A percentile compares a stretch with the other conserved stretches of the same genome.
phyloP scores from a whole-genome alignment of 495 filamentous ascomycete genomes.

The Hyaloscypha hepaticicola region DNA sequence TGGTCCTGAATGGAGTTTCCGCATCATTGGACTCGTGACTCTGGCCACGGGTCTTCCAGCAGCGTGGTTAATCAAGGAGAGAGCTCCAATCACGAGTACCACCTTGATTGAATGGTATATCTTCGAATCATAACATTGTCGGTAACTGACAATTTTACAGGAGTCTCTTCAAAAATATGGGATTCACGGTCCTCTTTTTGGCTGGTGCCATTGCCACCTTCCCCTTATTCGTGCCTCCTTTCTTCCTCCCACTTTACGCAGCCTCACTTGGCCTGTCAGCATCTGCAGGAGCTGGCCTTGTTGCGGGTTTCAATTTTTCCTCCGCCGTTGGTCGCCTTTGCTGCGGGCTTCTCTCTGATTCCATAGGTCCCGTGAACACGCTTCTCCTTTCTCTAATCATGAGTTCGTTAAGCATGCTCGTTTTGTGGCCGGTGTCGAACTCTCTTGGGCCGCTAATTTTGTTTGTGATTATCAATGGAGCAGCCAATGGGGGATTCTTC shows the following conservation, averaged over 20 bases:
- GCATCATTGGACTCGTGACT: conserved; percentile 58
- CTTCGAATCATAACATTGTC: background rate
- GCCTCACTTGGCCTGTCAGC: conserved; percentile 57
- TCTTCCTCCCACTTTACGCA: conserved; percentile 50
- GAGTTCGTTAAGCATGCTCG: conserved; percentile 59
- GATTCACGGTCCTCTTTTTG: conserved; percentile 52
- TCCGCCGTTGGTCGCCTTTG: conserved; percentile 60
- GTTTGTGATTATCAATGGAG: conserved; percentile 66
- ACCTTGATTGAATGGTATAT: conserved; percentile 51
- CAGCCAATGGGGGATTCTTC: conserved; percentile 71
- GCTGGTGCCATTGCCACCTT: conserved; percentile 59
- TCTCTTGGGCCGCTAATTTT: conserved; percentile 65
- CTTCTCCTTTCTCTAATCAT: conserved; percentile 37
- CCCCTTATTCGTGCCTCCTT: conserved; percentile 59
- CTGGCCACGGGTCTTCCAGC: conserved; percentile 48
- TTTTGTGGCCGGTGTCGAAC: conserved; percentile 60
- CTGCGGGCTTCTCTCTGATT: conserved; percentile 67
- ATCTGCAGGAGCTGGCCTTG: conserved; percentile 67
- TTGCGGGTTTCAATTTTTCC: conserved; percentile 70
- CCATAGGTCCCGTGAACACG: conserved; percentile 64
- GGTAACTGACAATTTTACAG: conserved; percentile 21
- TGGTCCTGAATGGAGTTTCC: conserved; percentile 64
- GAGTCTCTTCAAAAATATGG: conserved; percentile 48
- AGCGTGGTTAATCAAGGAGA: conserved; percentile 56
- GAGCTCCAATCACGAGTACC: conserved; percentile 41